Conservation (phyloP, 306 rosid species). For the Arachis hypogaea region DNA sequence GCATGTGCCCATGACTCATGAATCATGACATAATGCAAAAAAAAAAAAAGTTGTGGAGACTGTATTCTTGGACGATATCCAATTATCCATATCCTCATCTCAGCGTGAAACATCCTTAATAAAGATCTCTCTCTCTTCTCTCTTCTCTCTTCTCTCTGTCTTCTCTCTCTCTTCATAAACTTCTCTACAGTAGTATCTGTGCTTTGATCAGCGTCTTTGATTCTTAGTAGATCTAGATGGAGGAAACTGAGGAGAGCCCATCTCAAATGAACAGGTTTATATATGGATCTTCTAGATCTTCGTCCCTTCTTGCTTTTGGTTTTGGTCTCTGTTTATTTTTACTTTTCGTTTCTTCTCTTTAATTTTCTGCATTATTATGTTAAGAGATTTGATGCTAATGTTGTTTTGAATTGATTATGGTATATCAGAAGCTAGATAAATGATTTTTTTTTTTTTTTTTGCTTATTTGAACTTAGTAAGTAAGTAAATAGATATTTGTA, state of each 20-base stretch:
- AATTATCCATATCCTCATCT: not conserved
- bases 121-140: not conserved
- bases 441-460: not conserved
- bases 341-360: not conserved
- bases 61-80: slow-evolving; percentile 37
- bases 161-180: not conserved
- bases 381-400: slow-evolving; percentile 32
- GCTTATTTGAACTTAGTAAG: not conserved
- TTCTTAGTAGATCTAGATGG: slow-evolving; percentile 47
- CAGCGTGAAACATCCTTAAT: slow-evolving; percentile 23
- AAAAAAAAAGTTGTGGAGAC: slow-evolving; percentile 20
- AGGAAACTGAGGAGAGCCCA: slow-evolving; percentile 35
- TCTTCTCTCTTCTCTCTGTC: not conserved
- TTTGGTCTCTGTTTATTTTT: not conserved
- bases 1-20: slow-evolving; percentile 39
- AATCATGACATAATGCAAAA: not conserved
- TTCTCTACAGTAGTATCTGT: slow-evolving; percentile 7
- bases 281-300: slow-evolving; percentile 27
- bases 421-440: slow-evolving; percentile 1
- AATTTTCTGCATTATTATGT: not conserved
- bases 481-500: no score
- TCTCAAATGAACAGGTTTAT: slow-evolving; percentile 56
- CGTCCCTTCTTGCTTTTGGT: not conserved
- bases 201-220: not conserved
- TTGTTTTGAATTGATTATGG: slow-evolving; percentile 20